A percentile compares a stretch with the other conserved stretches of the same genome.
phyloP scores from a whole-genome alignment of 306 rosid genomes.

The Ormosia emarginata region DNA sequence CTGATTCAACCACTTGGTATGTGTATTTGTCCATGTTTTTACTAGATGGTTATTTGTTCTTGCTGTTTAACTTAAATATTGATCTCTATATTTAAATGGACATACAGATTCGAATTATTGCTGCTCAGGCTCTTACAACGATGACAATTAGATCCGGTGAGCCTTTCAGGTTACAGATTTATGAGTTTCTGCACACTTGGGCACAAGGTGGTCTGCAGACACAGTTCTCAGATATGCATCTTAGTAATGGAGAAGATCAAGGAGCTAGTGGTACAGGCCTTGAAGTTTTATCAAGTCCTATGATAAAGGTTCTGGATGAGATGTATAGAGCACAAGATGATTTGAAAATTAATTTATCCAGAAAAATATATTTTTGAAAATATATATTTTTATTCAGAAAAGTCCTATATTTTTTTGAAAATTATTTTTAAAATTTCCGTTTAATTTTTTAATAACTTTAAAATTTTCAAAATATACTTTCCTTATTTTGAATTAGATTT shows the following conservation, averaged over 20 bases:
- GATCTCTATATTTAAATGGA: slow-evolving; percentile 33
- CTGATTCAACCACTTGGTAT: slow-evolving; percentile 4
- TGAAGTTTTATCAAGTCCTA: slow-evolving; percentile 91
- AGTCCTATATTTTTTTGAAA: too few species aligned
- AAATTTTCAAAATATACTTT: too few species aligned
- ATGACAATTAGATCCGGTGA: slow-evolving; percentile 98
- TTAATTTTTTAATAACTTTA: too few species aligned
- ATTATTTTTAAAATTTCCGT: too few species aligned
- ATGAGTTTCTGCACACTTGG: slow-evolving; percentile 89
- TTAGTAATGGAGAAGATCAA: slow-evolving; percentile 99
- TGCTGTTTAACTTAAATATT: slow-evolving; percentile 25
- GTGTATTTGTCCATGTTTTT: not conserved
- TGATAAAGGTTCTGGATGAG: slow-evolving; percentile 96
- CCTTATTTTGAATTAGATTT: too few species aligned
- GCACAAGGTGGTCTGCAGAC: slow-evolving; percentile 96
- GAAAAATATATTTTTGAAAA: too few species aligned
- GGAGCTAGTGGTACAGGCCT: slow-evolving; percentile 99
- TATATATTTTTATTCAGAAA: too few species aligned
- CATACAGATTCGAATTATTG: slow-evolving; percentile 79
- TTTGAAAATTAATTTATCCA: slow-evolving; percentile 7
- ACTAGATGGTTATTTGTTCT: slow-evolving; percentile 10
- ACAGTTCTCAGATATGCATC: slow-evolving; percentile 91
- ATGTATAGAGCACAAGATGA: slow-evolving; percentile 98
- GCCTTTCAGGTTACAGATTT: slow-evolving; percentile 98
- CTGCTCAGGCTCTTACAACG: slow-evolving; percentile 99